These are phyloP conservation scores for Scenedesmus sp. DNA, from an alignment of 163 green algal species.

Conservation along the genomic window DNA sequence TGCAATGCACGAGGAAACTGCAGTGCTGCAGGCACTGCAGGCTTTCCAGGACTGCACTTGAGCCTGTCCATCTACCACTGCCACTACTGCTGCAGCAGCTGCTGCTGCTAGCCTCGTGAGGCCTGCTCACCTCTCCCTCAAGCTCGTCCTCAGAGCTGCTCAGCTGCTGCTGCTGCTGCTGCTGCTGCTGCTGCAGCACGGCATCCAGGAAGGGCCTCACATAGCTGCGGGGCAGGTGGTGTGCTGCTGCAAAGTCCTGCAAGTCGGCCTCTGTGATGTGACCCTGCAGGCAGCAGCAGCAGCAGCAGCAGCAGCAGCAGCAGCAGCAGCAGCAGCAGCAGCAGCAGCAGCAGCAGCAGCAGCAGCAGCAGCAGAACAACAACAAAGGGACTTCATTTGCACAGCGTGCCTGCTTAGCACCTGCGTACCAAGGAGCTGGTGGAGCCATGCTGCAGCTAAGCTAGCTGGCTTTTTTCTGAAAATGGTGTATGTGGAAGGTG, in stretches of 20 bases:
- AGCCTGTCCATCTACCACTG: neutral
- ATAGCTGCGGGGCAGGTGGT: constrained; percentile 50
- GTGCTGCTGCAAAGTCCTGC: constrained; percentile 34
- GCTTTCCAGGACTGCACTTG: neutral
- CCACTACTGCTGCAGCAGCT: constrained; percentile 13
- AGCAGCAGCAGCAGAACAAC: too few species aligned
- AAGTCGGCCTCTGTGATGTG: constrained; percentile 52
- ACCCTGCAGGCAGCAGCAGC: constrained; percentile 19
- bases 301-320: neutral
- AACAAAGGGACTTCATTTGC: too few species aligned
- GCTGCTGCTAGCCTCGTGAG: neutral
- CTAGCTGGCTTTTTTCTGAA: too few species aligned
- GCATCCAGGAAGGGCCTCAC: constrained; percentile 54
- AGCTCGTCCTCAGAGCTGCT: constrained; percentile 11
- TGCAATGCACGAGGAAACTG: neutral
- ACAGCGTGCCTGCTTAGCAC: too few species aligned
- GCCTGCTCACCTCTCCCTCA: neutral
- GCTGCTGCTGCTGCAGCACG: constrained; percentile 36
- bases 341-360: too few species aligned
- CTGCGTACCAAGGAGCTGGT: too few species aligned
- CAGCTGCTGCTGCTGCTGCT: constrained; percentile 11
- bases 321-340: neutral
- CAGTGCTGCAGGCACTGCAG: too few species aligned
- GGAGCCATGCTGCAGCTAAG: neutral
- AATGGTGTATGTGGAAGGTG: too few species aligned